These are phyloP conservation scores for Solanum chilense DNA, from an alignment of 257 asterid species.

Conservation along the genomic window DNA sequence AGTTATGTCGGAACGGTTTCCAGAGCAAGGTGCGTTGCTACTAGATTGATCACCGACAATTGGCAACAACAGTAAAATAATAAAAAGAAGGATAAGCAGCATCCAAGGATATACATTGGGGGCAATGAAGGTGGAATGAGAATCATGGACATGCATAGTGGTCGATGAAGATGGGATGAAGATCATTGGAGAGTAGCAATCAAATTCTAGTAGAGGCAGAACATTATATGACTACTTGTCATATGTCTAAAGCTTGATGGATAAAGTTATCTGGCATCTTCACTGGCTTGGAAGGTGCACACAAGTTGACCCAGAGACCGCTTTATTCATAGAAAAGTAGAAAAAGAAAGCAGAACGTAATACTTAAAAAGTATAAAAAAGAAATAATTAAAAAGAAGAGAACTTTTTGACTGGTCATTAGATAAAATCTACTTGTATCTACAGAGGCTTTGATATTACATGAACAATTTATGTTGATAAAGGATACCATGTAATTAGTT, in stretches of 20 bases:
- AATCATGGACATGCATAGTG: not conserved
- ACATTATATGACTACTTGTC: not conserved
- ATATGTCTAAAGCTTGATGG: not conserved
- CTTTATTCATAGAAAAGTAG: not conserved
- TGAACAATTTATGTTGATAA: not conserved
- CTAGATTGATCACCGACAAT: not conserved
- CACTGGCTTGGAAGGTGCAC: not conserved
- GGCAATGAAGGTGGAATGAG: not conserved
- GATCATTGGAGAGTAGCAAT: not conserved
- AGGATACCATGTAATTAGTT: not conserved
- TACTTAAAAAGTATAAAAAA: not conserved
- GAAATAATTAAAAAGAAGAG: not conserved
- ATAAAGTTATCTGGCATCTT: not conserved
- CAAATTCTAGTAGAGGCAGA: not conserved
- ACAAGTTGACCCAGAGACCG: not conserved
- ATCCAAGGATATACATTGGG: not conserved
- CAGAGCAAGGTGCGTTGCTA: not conserved
- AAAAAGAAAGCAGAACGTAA: not conserved
- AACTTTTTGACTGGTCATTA: not conserved
- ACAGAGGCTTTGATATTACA: not conserved
- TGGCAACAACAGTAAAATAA: not conserved
- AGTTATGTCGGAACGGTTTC: not conserved
- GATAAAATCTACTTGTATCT: not conserved
- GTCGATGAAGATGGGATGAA: not conserved
- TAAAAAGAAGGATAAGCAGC: not conserved